These are phyloP conservation scores for Fusarium euwallaceae DNA, from an alignment of 2,329 filamentous ascomycete genomes.

Conservation along the genomic window DNA sequence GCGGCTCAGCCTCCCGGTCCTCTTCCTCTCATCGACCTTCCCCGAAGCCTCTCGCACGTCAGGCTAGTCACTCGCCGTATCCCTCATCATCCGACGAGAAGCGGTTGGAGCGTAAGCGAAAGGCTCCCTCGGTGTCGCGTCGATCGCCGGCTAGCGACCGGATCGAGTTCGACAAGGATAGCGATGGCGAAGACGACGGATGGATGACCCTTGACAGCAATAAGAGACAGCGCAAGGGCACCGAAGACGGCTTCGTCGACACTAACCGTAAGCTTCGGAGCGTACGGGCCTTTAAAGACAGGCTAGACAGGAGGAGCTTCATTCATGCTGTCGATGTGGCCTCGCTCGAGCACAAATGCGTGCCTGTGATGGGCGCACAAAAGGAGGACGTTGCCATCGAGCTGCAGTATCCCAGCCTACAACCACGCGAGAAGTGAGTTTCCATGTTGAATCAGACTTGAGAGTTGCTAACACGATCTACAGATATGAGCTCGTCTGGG, in stretches of 20 bases:
- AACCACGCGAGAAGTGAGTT: slow-evolving; percentile 74
- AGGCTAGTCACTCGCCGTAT: slow-evolving; percentile 59
- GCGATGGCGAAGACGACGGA: slow-evolving; percentile 65
- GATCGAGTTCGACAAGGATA: slow-evolving; percentile 64
- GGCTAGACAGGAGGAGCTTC: slow-evolving; percentile 59
- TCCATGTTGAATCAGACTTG: not conserved
- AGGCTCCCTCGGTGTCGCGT: slow-evolving; percentile 54
- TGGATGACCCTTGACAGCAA: slow-evolving; percentile 63
- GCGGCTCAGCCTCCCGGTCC: slow-evolving; percentile 50
- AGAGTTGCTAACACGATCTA: slow-evolving; percentile 37
- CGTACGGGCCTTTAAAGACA: slow-evolving; percentile 60
- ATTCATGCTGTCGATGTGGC: slow-evolving; percentile 72
- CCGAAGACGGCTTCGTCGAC: slow-evolving; percentile 59
- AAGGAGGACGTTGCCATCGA: slow-evolving; percentile 71
- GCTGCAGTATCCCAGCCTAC: slow-evolving; percentile 86
- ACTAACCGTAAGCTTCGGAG: slow-evolving; percentile 62
- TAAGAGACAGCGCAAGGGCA: slow-evolving; percentile 62
- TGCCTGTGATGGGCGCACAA: slow-evolving; percentile 62
- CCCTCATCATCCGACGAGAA: slow-evolving; percentile 57
- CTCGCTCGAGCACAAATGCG: slow-evolving; percentile 63
- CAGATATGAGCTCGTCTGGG: slow-evolving; percentile 75
- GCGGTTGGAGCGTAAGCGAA: slow-evolving; percentile 62
- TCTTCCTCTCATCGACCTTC: slow-evolving; percentile 55
- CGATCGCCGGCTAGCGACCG: slow-evolving; percentile 63
- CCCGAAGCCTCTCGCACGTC: slow-evolving; percentile 55